Evolutionary conservation across 2,329 filamentous ascomycete species (phyloP), one percentile per base, ranked within the genome.

Genomic region (Cordyceps cateniannulata): DNA sequence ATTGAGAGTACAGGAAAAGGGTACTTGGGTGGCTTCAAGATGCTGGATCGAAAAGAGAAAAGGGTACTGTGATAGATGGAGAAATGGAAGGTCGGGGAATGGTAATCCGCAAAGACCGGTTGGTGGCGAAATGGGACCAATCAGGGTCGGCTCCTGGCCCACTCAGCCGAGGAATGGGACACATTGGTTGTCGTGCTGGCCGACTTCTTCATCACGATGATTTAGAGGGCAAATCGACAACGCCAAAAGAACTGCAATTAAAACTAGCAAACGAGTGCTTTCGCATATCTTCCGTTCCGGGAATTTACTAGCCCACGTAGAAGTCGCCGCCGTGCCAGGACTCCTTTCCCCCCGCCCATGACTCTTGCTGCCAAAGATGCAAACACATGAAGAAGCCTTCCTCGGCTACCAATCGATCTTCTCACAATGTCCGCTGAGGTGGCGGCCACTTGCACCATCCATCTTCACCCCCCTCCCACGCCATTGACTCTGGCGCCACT

Each of bases 81-180:
- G 66, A 66, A 64, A 65, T 68, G 62, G 63, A 65, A 66, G 66
- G 64, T 65, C 66, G 66, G 66, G 68, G 68, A 69, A 71, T 64
- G 65, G 66, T 64, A 62, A 67, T 54, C 57, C 52, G 65, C 55
- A 62, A 66, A 67, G 63, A 68, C 64, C 64, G 62, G 67, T 54
- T 38, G 64, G 63, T 59, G 60, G 63, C 50, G 54, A 44, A 10
- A 27, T 9, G 35, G 60, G 50, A 25, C 71, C 71, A 73, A 73
- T 73, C 60, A 66, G 62, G 59, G n/a, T 6, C 14, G 38, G 42
- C 42, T 14, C 25, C 44, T 51, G 48, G 55, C 61, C 61, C 59
- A 61, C 59, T 51, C 27, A 16, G 47, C 18, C 25, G 8, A 27
- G 29, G 12, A 20, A 49, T 29, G 29, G 12, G 38, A 22, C 25